Evolutionary conservation across 441 rosid genomes (phyloP).

Genomic region (Gossypium schwendimanii): DNA sequence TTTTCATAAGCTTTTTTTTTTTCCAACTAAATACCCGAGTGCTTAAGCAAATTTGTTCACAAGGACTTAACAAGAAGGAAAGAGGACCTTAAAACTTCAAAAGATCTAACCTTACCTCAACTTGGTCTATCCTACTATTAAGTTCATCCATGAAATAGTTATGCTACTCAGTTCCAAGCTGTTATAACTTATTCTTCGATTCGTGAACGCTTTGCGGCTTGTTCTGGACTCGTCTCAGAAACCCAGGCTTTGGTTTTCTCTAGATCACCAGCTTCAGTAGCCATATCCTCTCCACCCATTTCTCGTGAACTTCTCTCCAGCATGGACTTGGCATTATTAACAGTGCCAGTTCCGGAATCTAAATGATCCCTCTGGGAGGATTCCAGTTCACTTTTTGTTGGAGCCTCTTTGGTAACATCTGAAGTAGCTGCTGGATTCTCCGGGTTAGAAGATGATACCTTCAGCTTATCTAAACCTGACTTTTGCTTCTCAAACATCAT

Average conservation of each 20-base stretch:
- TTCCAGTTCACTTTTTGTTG: constrained; percentile 22
- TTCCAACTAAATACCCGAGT: constrained; percentile 5
- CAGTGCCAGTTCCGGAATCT: constrained; percentile 11
- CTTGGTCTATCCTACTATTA: constrained; percentile 21
- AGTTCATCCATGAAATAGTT: constrained; percentile 11
- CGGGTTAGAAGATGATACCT: constrained; percentile 43
- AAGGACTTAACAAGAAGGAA: constrained; percentile 6
- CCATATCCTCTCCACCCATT: constrained; percentile 22
- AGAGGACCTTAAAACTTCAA: constrained; percentile 16
- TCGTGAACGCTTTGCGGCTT: constrained; percentile 40
- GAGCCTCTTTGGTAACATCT: constrained; percentile 27
- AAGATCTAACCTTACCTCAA: constrained; percentile 17
- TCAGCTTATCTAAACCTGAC: constrained; percentile 49
- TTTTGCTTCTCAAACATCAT: constrained; percentile 95
- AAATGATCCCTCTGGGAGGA: constrained; percentile 27
- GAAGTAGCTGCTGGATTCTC: constrained; percentile 30
- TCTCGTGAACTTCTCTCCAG: constrained; percentile 24
- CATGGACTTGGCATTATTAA: constrained; percentile 10
- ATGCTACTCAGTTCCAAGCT: constrained; percentile 15
- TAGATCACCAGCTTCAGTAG: constrained; percentile 18
- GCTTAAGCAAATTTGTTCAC: constrained; percentile 7
- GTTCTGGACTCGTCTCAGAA: constrained; percentile 22
- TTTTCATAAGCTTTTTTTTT: constrained; percentile 11
- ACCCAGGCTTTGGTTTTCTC: constrained; percentile 23
- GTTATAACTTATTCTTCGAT: constrained; percentile 24